These are phyloP conservation scores for Botrytis fabae DNA, from an alignment of 2,329 filamentous ascomycete species.

Conservation along the genomic window DNA sequence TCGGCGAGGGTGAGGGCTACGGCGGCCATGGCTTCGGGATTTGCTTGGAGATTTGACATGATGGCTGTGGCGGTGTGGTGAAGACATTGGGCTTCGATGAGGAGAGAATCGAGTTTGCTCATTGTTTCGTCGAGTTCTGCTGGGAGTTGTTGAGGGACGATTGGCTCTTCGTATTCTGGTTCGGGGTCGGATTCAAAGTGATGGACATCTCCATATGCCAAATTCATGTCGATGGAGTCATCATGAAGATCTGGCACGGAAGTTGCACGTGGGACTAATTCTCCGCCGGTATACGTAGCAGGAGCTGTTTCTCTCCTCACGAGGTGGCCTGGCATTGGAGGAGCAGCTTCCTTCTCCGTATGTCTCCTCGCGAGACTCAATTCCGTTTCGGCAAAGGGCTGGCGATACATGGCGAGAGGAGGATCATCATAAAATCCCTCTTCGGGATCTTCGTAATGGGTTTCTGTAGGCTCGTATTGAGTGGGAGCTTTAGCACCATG, in stretches of 20 bases:
- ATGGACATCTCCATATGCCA: constrained; percentile 84
- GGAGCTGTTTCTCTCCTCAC: constrained; percentile 19
- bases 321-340: background rate
- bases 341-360: constrained; percentile 32
- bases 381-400: constrained; percentile 33
- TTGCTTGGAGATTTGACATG: constrained; percentile 77
- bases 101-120: constrained; percentile 69
- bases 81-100: constrained; percentile 86
- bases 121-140: constrained; percentile 69
- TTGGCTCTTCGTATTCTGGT: constrained; percentile 42
- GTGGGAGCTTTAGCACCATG: constrained; percentile 25
- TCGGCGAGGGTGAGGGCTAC: constrained; percentile 92
- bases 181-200: constrained; percentile 43
- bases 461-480: constrained; percentile 8
- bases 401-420: constrained; percentile 25
- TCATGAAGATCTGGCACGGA: constrained; percentile 34
- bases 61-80: constrained; percentile 82
- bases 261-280: constrained; percentile 21
- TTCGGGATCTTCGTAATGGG: constrained; percentile 28
- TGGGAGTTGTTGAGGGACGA: constrained; percentile 48
- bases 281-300: background rate
- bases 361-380: constrained; percentile 26
- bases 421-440: constrained; percentile 8
- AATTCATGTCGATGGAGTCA: constrained; percentile 76
- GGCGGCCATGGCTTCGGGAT: constrained; percentile 87